These are phyloP conservation scores for Monilinia fructigena DNA, from an alignment of 2,329 filamentous ascomycete genomes.

Conservation along the genomic window DNA sequence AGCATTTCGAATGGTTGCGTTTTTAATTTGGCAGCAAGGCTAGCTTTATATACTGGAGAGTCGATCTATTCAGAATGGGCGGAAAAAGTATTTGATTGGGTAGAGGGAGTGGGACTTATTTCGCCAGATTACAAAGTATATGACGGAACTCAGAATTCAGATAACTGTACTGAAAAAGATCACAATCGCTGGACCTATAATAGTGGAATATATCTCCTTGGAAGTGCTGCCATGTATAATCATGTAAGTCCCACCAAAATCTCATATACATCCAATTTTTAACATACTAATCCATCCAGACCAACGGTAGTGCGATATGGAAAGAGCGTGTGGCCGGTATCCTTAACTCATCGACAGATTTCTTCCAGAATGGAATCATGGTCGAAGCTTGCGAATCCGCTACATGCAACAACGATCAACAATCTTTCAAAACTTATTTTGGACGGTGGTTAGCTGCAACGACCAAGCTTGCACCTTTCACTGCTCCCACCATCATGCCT, in stretches of 20 bases:
- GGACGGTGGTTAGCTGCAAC: conserved; percentile 58
- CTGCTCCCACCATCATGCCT: conserved; percentile 50
- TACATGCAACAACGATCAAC: conserved; percentile 57
- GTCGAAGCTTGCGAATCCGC: conserved; percentile 63
- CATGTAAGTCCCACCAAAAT: conserved; percentile 42
- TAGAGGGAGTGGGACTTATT: conserved; percentile 55
- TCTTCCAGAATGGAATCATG: conserved; percentile 44
- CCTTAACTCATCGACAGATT: conserved; percentile 40
- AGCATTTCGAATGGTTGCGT: conserved; percentile 60
- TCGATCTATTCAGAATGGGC: conserved; percentile 74
- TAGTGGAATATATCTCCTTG: conserved; percentile 61
- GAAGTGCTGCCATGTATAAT: conserved; percentile 49
- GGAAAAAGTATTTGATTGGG: conserved; percentile 68
- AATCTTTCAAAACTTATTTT: conserved; percentile 64
- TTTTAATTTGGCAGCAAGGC: conserved; percentile 61
- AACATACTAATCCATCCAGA: conserved; percentile 41
- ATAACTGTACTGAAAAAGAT: conserved; percentile 56
- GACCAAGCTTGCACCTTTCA: conserved; percentile 58
- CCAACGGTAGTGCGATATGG: conserved; percentile 41
- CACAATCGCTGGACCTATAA: conserved; percentile 68
- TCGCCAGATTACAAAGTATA: conserved; percentile 53
- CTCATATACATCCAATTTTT: neutral
- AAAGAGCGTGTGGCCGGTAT: conserved; percentile 38
- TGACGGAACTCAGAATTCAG: conserved; percentile 54
- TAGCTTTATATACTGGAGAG: conserved; percentile 77